These are phyloP conservation scores for Protoeuglena noctilucae DNA, from an alignment of 139 green algal genomes.

Conservation along the genomic window DNA sequence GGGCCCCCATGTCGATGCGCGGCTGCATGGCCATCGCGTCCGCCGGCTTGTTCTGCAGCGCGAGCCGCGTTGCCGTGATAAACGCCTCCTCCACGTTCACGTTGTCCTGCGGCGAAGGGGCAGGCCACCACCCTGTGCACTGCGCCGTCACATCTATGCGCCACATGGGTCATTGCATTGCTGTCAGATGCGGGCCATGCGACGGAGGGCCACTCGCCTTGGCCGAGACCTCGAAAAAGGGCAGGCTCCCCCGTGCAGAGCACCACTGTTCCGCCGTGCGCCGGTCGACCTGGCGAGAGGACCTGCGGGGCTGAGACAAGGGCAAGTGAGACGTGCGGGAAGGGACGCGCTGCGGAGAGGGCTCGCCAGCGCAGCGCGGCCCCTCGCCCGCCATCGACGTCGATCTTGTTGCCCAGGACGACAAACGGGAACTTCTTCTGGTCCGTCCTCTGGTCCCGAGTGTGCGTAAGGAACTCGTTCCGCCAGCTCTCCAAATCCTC, in stretches of 20 bases:
- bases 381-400: slow-evolving; percentile 44
- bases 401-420: slow-evolving; percentile 96
- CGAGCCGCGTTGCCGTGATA: slow-evolving; percentile 72
- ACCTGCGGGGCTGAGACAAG: not conserved
- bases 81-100: slow-evolving; percentile 87
- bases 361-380: not conserved
- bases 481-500: slow-evolving; percentile 94
- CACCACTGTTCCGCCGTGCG: slow-evolving; percentile 92
- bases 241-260: slow-evolving; percentile 71
- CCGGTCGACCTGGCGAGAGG: slow-evolving; percentile 52
- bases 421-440: slow-evolving; percentile 96
- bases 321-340: not conserved
- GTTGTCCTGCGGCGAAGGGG: slow-evolving; percentile 81
- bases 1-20: too few relatives aligned
- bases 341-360: not conserved
- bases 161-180: too few relatives aligned
- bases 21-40: too few relatives aligned
- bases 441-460: slow-evolving; percentile 66
- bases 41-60: slow-evolving; percentile 77
- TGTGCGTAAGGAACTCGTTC: slow-evolving; percentile 95
- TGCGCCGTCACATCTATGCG: too few relatives aligned
- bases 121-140: too few relatives aligned
- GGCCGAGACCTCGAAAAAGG: slow-evolving; percentile 86
- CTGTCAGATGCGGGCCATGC: too few relatives aligned
- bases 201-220: not conserved